Conservation (phyloP, 805 yeast genomes). For the Candida ascalaphidarum region DNA sequence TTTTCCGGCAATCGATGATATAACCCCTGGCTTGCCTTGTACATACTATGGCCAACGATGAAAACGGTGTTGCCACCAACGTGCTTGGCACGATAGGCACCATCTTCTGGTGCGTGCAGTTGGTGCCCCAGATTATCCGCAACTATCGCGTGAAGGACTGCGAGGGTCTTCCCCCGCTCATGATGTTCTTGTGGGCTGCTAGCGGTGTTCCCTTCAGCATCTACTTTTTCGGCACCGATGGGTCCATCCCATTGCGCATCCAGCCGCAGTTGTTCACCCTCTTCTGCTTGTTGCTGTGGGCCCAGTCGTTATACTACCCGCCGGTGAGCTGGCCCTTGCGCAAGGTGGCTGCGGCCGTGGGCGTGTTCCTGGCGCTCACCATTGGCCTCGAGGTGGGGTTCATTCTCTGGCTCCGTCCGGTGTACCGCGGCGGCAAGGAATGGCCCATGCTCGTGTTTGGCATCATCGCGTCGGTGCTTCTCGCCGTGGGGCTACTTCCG, state of each 20-base stretch:
- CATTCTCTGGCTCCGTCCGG: constrained; percentile 58
- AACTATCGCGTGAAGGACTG: constrained; percentile 74
- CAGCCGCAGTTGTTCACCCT: constrained; percentile 82
- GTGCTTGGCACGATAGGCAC: constrained; percentile 86
- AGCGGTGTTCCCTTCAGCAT: constrained; percentile 80
- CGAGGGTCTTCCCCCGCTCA: constrained; percentile 78
- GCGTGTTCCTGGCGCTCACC: too few species aligned
- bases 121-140: constrained; percentile 74
- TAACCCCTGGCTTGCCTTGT: too few species aligned
- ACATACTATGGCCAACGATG: too few species aligned
- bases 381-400: constrained; percentile 68
- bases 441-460: constrained; percentile 86
- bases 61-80: constrained; percentile 49
- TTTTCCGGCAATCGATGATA: too few species aligned
- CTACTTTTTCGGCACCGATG: constrained; percentile 66
- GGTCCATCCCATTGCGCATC: constrained; percentile 69
- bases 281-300: constrained; percentile 62
- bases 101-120: constrained; percentile 85
- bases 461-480: constrained; percentile 62
- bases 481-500: constrained; percentile 76
- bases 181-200: constrained; percentile 71
- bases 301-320: constrained; percentile 57
- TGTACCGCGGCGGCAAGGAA: constrained; percentile 37
- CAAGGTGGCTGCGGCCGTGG: constrained; percentile 30
- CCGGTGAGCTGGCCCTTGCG: constrained; percentile 36